Evolutionary conservation across 345 rosid genomes (phyloP).

Genomic region (Draba incana): DNA sequence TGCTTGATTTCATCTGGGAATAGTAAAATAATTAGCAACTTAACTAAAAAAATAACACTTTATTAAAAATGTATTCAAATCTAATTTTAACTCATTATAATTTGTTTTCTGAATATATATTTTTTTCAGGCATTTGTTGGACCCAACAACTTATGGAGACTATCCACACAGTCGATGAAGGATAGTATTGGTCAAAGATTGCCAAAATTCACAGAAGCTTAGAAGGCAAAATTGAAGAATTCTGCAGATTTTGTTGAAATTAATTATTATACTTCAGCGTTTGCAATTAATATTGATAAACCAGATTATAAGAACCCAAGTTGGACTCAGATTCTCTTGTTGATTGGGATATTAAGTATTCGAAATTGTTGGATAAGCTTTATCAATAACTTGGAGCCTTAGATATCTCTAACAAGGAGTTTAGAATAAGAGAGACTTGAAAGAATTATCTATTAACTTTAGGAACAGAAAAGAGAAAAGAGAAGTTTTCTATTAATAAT

Average conservation of each 20-base stretch:
- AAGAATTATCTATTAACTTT: too few species aligned
- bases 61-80: not conserved
- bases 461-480: too few species aligned
- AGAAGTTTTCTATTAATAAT: too few species aligned
- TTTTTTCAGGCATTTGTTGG: conserved; percentile 43
- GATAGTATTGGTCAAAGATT: conserved; percentile 45
- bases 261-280: conserved; percentile 50
- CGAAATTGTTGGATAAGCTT: too few species aligned
- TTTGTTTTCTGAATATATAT: not conserved
- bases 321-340: conserved; percentile 47
- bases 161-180: conserved; percentile 56
- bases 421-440: too few species aligned
- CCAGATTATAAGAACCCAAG: conserved; percentile 30
- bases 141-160: conserved; percentile 52
- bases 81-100: not conserved
- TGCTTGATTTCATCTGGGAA: conserved; percentile 43
- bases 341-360: conserved; percentile 43
- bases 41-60: too few species aligned
- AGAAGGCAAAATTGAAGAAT: conserved; percentile 41
- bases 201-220: conserved; percentile 45
- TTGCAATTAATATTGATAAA: conserved; percentile 15
- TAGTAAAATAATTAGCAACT: too few species aligned
- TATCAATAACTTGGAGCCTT: not conserved
- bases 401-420: too few species aligned
- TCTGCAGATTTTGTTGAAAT: conserved; percentile 55